phyloP scores from a whole-genome alignment of 345 rosid species.

The Schrenkiella parvula region DNA sequence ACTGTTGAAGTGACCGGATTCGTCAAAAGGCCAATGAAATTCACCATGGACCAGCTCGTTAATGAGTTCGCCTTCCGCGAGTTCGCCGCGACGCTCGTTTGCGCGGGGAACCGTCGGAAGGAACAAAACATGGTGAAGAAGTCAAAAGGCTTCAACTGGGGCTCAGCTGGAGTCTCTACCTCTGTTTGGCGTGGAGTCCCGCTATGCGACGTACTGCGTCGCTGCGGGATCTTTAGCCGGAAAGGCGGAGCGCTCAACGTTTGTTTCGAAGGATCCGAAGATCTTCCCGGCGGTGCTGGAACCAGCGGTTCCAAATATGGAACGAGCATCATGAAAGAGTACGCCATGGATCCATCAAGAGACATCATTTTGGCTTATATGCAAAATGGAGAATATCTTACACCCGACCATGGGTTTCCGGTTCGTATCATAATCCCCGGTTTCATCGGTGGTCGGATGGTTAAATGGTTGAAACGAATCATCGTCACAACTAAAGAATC shows the following conservation, averaged over 20 bases:
- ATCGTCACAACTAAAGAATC: conserved; percentile 71
- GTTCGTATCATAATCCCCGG: conserved; percentile 83
- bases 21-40: conserved; percentile 51
- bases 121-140: conserved; percentile 89
- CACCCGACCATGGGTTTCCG: conserved; percentile 92
- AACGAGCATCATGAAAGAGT: conserved; percentile 62
- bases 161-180: conserved; percentile 69
- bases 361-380: conserved; percentile 83
- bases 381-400: conserved; percentile 81
- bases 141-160: conserved; percentile 91
- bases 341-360: conserved; percentile 78
- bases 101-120: conserved; percentile 90
- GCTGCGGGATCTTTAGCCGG: conserved; percentile 58
- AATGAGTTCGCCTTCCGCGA: conserved; percentile 58
- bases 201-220: conserved; percentile 49
- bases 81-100: conserved; percentile 65
- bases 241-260: conserved; percentile 62
- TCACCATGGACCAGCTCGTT: conserved; percentile 80
- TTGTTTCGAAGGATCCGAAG: conserved; percentile 93
- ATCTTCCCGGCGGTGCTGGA: conserved; percentile 85
- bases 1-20: conserved; percentile 68
- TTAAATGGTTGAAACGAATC: conserved; percentile 82
- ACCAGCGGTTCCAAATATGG: conserved; percentile 89
- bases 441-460: conserved; percentile 92
- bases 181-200: conserved; percentile 84